phyloP scores from a whole-genome alignment of 257 asterid genomes.

The Solanum chiquidenum region DNA sequence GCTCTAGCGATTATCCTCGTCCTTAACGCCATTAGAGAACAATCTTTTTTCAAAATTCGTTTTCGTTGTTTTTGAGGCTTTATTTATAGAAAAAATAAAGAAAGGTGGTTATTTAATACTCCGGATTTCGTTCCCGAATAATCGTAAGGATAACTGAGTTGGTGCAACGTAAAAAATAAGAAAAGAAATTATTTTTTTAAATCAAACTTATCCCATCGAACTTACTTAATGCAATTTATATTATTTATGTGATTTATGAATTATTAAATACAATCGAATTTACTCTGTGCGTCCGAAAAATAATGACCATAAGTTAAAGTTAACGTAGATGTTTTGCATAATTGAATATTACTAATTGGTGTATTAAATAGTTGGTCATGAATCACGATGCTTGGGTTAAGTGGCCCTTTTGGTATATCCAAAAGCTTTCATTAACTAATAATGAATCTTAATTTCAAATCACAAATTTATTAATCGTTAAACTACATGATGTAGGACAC shows the following conservation, averaged over 20 bases:
- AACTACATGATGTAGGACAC: neutral
- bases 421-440: neutral
- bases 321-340: neutral
- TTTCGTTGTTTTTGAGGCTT: neutral
- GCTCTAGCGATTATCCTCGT: neutral
- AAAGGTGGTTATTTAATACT: neutral
- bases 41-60: neutral
- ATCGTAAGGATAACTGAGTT: neutral
- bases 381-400: neutral
- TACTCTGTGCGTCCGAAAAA: too few relatives aligned
- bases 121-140: neutral
- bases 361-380: neutral
- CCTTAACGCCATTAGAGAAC: slow-evolving; percentile 5
- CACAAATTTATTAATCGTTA: neutral
- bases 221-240: neutral
- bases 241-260: too few relatives aligned
- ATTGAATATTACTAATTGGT: neutral
- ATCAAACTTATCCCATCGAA: neutral
- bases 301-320: neutral
- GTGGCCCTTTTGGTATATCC: neutral
- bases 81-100: neutral
- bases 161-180: neutral
- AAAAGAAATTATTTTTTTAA: neutral
- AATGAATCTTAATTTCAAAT: neutral
- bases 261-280: too few relatives aligned